Evolutionary conservation across 2,329 filamentous ascomycete genomes (phyloP), one percentile per base, ranked within the genome.

Genomic region (Pyrenophora seminiperda): DNA sequence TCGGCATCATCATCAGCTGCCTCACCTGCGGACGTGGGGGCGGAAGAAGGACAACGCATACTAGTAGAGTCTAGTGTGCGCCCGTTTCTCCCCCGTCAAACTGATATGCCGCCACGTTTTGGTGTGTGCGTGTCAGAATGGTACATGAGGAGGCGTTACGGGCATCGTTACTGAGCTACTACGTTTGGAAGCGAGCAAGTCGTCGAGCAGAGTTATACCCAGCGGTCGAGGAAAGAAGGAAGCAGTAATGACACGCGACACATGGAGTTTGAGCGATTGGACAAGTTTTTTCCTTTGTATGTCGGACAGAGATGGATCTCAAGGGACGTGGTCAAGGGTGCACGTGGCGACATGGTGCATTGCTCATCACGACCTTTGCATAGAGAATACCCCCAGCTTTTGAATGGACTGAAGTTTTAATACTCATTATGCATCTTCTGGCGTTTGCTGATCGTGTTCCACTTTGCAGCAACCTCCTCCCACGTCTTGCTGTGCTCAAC

Each of bases 1-100:
- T 78, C 70, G 72, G 67, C 66, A 77, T 76, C 66, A 70, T 79
- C 73, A 76, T 78, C 70, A 74, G 66, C 56, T 79, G 77, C 72
- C 68, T 79, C 44, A 79, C 77, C 34, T 80, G 77, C 68, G 76
- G 77, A 59, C 73, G 73, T 43, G 72, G 68, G 37, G 75, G 76
- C 47, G 61, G 71, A 17, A 62, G 72, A 9, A 61, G 66, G 29
- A 63, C 61, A 1, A 67, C 68, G 32, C 70, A 73, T 47, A 72
- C 68, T 41, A 73, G 70, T 63, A 71, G 69, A 69, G 66, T 73
- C 66, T 73, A 72, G 61, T 52, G 45, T 56, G 41, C 30, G 53
- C 61, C 62, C 61, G 54, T 56, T 51, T 54, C 36, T 39, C 24
- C 7, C 39, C 39, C 7, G 34, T 30, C 20, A 7, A 34, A 18